These are phyloP conservation scores for Talinum fruticosum DNA, from an alignment of 148 eudicot genomes.

Conservation along the genomic window DNA sequence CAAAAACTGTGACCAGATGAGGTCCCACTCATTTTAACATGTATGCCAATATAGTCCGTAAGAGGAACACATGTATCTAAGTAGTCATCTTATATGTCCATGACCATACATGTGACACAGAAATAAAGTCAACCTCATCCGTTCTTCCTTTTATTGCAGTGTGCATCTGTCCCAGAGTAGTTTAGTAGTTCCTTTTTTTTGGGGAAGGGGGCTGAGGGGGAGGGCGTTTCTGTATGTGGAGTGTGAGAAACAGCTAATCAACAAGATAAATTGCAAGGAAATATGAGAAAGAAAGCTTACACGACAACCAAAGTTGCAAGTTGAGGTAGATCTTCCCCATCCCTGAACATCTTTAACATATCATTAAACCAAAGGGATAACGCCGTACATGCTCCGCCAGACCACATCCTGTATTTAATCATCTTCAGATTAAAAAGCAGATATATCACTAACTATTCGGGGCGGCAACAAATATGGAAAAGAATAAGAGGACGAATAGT, in stretches of 20 bases:
- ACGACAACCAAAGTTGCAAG: constrained; percentile 74
- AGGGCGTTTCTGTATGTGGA: not conserved
- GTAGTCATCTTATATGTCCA: no score
- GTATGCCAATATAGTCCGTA: no score
- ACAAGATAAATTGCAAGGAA: not conserved
- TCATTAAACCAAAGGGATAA: constrained; percentile 77
- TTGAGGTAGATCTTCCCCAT: constrained; percentile 77
- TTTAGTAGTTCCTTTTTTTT: not conserved
- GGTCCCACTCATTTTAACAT: no score
- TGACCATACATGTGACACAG: no score
- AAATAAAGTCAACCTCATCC: no score
- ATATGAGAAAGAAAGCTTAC: constrained; percentile 45
- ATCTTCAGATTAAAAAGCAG: constrained; percentile 16
- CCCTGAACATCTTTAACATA: constrained; percentile 47
- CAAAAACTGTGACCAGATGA: no score
- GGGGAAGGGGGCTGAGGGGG: not conserved
- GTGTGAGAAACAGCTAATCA: not conserved
- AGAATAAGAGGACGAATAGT: not conserved
- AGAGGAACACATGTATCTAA: no score
- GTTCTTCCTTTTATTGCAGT: no score
- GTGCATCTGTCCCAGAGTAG: no score
- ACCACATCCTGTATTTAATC: constrained; percentile 73
- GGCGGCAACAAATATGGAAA: not conserved
- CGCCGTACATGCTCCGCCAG: constrained; percentile 85
- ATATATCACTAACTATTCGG: not conserved